Base-by-base conservation (phyloP, 495 filamentous ascomycete genomes). In the Extremus antarcticus region DNA sequence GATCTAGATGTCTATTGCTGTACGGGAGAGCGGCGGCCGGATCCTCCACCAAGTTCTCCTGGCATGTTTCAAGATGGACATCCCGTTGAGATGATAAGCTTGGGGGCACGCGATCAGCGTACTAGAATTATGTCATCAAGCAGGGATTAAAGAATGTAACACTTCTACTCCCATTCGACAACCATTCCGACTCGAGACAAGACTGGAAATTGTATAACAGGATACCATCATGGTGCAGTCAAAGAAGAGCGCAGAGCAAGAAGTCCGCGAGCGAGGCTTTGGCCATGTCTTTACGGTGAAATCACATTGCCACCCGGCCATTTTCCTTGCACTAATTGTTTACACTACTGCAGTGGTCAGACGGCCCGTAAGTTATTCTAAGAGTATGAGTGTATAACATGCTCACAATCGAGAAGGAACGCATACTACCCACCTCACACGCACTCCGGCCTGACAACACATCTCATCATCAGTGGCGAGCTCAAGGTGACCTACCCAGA, bases 341-440 rank as follows among this genome's bases (percentile, higher is more conserved):
- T 7, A 35, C 29, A 35, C 13, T 35, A 7, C 29, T 35, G 7
- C 29, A 35, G 29, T 35, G 29, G 29, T 35, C 29, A 35, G 88
- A 94, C 72, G 73, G 79, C 23, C 80, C 82, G 81, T 86, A 81
- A 50, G 77, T 74, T 16, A 47, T 25, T 43, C 47, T 23, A 25
- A 47, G 55, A n/a, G 23, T 9, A 48, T 21, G 46, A 24, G n/a
- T 24, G 20, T 25, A 24, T 7, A 48, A 10, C 46, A 48, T 4
- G n/a, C 58, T 48, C 8, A 54, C 41, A 25, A 39, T 55, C 47
- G 47, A 17, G 25, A 60, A 84, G 79, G 43, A 82, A 88, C 58
- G 79, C 82, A 43, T 71, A 94, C 59, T 94, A 92, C 65, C 66
- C 76, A 1, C 86, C 88, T 2, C 87, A 94, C 70, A 76, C 77